Evolutionary conservation across 768 basidiomycete species (phyloP), one percentile per base, ranked within the genome.

Genomic region (Calocybe gangraenosa): DNA sequence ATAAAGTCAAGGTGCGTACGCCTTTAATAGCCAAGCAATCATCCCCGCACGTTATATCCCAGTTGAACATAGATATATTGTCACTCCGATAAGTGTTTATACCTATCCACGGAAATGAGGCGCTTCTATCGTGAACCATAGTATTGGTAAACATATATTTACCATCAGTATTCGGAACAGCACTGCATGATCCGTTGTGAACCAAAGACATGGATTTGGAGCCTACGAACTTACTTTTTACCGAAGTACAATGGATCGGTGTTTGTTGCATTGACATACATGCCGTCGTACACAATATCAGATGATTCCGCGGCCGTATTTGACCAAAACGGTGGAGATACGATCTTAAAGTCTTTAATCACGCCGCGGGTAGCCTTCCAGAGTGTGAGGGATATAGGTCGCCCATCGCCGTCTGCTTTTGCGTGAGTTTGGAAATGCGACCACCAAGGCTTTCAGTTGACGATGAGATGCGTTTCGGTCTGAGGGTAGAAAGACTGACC

Each of bases 11-110:
- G 30, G 2, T 9, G 59, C 75, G 20, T 53, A 79, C 78, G 6
- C 78, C 79, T 64, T 82, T 80, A 63, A 81, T 76, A 7, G 77
- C 79, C n/a, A 81, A 59, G 46, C 79, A 82, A 51, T 81, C 79
- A 53, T 81, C 81, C 14, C 79, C 78, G 43, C 71, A 76, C n/a
- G 78, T 81, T 14, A 81, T 66, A 59, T 81, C 78, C 74, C 73
- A 81, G 54, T 81, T 77, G 30, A 72, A 49, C 46, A 82, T 53
- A 2, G 69, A 59, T 25, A 82, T 58, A 3, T 62, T 55, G 48
- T 76, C 67, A 46, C 75, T 76, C 22, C 77, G 67, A 50, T 74
- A 82, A 0, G 76, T 81, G 56, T 79, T 67, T 42, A 79, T 78
- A 1, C 78, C 76, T 77, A 20, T 15, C 7, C 25, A 11, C 33